A percentile compares a stretch with the other conserved stretches of the same genome.
phyloP scores from a whole-genome alignment of 176 grass and related monocot genomes.

The Oryza rufipogon region DNA sequence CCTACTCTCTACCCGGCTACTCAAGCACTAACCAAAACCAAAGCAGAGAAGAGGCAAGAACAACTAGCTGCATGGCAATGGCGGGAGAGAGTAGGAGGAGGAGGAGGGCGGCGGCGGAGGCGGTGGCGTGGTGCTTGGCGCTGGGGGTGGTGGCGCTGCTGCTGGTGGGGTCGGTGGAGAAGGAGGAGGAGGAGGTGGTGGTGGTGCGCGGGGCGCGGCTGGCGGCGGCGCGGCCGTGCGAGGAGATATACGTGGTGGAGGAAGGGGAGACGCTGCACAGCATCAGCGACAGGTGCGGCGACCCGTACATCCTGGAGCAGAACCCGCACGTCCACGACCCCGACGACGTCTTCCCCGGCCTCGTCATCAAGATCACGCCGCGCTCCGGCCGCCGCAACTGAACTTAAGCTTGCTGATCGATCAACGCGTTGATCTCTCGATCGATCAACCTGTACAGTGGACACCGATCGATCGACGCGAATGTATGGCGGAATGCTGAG shows the following conservation, averaged over 20 bases:
- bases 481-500: neutral
- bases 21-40: neutral
- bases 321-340: constrained; percentile 89
- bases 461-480: neutral
- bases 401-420: neutral
- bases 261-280: constrained; percentile 84
- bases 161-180: constrained; percentile 50
- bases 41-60: constrained; percentile 3
- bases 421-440: too few relatives aligned
- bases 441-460: neutral
- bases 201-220: constrained; percentile 43
- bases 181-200: neutral
- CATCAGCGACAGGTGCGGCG: constrained; percentile 90
- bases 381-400: constrained; percentile 13
- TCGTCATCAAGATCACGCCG: constrained; percentile 69
- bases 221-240: constrained; percentile 51
- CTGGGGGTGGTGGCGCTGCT: constrained; percentile 58
- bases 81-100: neutral
- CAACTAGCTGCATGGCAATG: neutral
- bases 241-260: constrained; percentile 85
- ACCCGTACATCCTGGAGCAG: constrained; percentile 84
- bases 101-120: constrained; percentile 42
- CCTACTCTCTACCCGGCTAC: neutral
- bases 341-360: constrained; percentile 93
- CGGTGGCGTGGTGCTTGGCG: constrained; percentile 61